Evolutionary conservation across 73 alveolate species (phyloP), one percentile per base, ranked within the genome.

Genomic region (Symbiodinium pilosum): DNA sequence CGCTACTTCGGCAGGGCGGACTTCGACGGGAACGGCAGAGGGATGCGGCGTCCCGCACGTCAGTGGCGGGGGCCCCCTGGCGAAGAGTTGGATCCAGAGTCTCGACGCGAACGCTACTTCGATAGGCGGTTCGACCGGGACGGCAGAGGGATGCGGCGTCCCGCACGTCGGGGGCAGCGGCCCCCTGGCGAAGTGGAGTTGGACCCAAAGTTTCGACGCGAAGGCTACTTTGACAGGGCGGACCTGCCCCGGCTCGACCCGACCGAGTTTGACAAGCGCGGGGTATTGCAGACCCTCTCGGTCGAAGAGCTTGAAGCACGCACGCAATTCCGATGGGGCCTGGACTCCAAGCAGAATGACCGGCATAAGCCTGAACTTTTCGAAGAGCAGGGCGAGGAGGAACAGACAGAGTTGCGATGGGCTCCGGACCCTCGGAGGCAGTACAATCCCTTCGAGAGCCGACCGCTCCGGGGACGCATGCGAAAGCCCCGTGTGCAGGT

Each of bases 201-300:
- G 52, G 47, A 89, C 52, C 87, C 87, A 16, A 89, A 89, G 52
- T 89, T 89, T 44, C 47, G 44, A 75, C 84, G 96, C 51, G 41
- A 85, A 32, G 96, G 96, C 38, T 89, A n/a, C 36, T 89, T 89
- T n/a, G 88, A 89, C 14, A 40, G 96, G 30, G 71, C 51, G 12
- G 96, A 89, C 38, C 40, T 89, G 1, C 34, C 59, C 24, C 71
- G 96, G 30, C 39, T 89, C 77, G 87, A 89, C 34, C 77, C 54
- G 18, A 32, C 87, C 51, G 88, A 89, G 54, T 89, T 89, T 32
- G 96, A 89, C 83, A 41, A 42, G 34, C 47, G 38, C 4, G 88
- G 87, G 21, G 77, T 11, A 4, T 28, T 89, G 42, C 88, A 69
- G 77, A 28, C 52, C 1, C 39, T 89, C 26, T 89, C 96, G 36